These are phyloP conservation scores for Penicillium samsonianum DNA, from an alignment of 495 filamentous ascomycete species.

Conservation along the genomic window DNA sequence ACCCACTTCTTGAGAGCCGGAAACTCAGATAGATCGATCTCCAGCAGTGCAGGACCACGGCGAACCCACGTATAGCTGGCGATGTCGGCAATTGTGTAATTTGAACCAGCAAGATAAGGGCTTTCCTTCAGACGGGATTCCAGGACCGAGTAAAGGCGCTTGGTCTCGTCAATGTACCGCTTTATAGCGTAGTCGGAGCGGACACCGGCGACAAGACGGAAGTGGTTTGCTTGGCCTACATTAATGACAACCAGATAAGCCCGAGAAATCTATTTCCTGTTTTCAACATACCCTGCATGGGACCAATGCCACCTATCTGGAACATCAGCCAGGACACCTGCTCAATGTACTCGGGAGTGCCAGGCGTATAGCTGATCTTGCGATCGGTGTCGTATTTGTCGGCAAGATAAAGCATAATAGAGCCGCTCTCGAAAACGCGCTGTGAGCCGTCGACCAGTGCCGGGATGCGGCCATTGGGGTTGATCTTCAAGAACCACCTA, in stretches of 20 bases:
- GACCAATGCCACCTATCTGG: constrained; percentile 43
- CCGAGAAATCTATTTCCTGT: not conserved
- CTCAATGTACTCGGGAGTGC: constrained; percentile 45
- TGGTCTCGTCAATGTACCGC: constrained; percentile 42
- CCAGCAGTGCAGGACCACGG: constrained; percentile 19
- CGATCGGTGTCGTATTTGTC: constrained; percentile 49
- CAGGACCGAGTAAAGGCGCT: constrained; percentile 43
- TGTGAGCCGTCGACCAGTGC: constrained; percentile 54
- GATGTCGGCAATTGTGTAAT: constrained; percentile 47
- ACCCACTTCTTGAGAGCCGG: constrained; percentile 37
- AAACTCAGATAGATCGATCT: constrained; percentile 39
- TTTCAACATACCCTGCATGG: constrained; percentile 36
- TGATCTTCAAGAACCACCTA: constrained; percentile 78
- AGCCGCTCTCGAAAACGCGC: constrained; percentile 50
- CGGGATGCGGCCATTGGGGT: constrained; percentile 88
- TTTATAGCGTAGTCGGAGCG: constrained; percentile 46
- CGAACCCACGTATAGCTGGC: constrained; percentile 40
- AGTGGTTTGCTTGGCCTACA: constrained; percentile 46
- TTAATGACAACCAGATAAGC: not conserved
- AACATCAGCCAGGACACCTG: constrained; percentile 49
- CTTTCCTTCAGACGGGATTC: constrained; percentile 44
- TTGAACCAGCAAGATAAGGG: constrained; percentile 41
- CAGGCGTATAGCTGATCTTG: constrained; percentile 44
- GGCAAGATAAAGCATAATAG: constrained; percentile 49
- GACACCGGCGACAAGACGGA: constrained; percentile 35